These are phyloP conservation scores for Ceratocystis eucalypticola DNA, from an alignment of 2,329 filamentous ascomycete genomes.

Conservation along the genomic window DNA sequence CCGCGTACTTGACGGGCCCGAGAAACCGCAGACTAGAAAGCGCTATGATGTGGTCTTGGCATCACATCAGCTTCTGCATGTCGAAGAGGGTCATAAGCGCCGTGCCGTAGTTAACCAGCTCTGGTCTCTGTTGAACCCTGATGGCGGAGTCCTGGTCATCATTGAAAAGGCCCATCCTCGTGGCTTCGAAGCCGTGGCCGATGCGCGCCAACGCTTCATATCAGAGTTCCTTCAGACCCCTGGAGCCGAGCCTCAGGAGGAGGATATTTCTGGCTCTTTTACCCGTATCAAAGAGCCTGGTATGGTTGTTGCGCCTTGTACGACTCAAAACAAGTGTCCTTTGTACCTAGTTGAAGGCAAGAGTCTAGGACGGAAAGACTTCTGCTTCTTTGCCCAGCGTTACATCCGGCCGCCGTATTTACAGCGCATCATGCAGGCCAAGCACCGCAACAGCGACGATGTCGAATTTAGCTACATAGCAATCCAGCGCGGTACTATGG, in stretches of 20 bases:
- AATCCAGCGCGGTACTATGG: constrained; percentile 56
- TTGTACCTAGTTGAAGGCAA: constrained; percentile 69
- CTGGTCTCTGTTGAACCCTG: constrained; percentile 71
- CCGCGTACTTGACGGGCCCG: constrained; percentile 44
- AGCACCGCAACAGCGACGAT: constrained; percentile 72
- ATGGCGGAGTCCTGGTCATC: constrained; percentile 75
- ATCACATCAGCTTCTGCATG: constrained; percentile 64
- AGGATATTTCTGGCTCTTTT: constrained; percentile 20
- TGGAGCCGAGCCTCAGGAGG: constrained; percentile 26
- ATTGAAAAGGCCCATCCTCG: constrained; percentile 83
- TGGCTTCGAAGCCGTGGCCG: constrained; percentile 84
- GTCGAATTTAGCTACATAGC: constrained; percentile 82
- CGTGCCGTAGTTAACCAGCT: constrained; percentile 74
- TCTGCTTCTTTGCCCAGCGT: constrained; percentile 80
- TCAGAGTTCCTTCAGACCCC: constrained; percentile 53
- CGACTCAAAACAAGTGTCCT: constrained; percentile 75
- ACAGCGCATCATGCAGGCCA: constrained; percentile 57
- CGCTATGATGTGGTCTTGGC: constrained; percentile 82
- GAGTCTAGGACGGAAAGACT: constrained; percentile 66
- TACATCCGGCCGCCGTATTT: constrained; percentile 75
- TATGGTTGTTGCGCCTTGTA: constrained; percentile 64
- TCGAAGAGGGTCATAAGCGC: constrained; percentile 63
- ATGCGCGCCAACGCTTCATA: constrained; percentile 66
- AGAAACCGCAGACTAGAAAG: constrained; percentile 49
- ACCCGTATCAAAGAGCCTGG: constrained; percentile 41